Evolutionary conservation across 441 rosid species (phyloP).

Genomic region (Erodium moschatum): DNA sequence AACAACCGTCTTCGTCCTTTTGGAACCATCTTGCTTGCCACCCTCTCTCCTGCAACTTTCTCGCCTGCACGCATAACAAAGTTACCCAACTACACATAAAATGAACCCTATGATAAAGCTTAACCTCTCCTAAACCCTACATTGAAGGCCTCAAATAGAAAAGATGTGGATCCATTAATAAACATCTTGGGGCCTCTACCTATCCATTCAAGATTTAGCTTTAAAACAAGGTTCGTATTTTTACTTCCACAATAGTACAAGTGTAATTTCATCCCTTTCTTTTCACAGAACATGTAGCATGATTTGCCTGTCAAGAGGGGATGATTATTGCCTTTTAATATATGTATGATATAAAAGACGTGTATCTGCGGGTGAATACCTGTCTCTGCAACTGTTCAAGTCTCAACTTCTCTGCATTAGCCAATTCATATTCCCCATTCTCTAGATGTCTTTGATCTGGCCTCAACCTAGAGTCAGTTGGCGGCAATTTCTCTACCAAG

Average conservation of each 20-base stretch:
- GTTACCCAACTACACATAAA: background rate
- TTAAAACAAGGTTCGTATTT: background rate
- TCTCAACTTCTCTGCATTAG: constrained; percentile 85
- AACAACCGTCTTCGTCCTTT: constrained; percentile 77
- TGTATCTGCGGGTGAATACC: constrained; percentile 33
- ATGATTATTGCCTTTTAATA: background rate
- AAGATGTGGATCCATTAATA: too few species aligned
- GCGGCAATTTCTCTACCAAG: constrained; percentile 70
- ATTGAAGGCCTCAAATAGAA: too few species aligned
- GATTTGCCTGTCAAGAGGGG: background rate
- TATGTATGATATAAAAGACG: background rate
- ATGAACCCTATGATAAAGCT: too few species aligned
- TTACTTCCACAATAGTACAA: background rate
- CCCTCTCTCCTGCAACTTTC: constrained; percentile 89
- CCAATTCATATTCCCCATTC: constrained; percentile 86
- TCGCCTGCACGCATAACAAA: constrained; percentile 44
- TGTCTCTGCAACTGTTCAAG: constrained; percentile 94
- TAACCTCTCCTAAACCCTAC: background rate
- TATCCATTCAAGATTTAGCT: too few species aligned
- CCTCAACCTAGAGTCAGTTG: constrained; percentile 88
- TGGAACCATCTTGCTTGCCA: constrained; percentile 93
- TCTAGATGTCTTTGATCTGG: constrained; percentile 92
- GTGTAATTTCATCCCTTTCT: background rate
- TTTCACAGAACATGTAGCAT: background rate
- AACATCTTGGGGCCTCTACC: too few species aligned